These are phyloP conservation scores for Solidago caesia DNA, from an alignment of 129 eudicot genomes.

Conservation along the genomic window DNA sequence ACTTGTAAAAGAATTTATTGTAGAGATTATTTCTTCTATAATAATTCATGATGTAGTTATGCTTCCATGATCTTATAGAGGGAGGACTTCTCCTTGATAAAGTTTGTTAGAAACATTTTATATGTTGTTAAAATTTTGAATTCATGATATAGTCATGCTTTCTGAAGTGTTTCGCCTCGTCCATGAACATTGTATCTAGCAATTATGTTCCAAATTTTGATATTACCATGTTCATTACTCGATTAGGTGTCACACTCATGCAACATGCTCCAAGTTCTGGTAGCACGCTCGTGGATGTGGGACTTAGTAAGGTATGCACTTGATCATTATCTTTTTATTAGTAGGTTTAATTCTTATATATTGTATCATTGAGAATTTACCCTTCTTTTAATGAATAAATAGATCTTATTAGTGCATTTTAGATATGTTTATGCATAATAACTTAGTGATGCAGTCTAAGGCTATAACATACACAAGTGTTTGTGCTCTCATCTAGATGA, in stretches of 20 bases:
- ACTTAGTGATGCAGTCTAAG: constrained; percentile 13
- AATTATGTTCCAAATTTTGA: constrained; percentile 14
- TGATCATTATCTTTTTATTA: background rate
- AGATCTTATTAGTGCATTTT: constrained; percentile 16
- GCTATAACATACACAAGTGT: background rate
- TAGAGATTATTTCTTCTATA: background rate
- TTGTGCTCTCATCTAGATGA: too few species aligned
- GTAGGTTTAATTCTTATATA: constrained; percentile 16
- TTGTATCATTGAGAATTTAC: constrained; percentile 19
- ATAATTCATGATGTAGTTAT: background rate
- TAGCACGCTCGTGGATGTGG: constrained; percentile 83
- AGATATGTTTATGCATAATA: background rate
- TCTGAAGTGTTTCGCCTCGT: constrained; percentile 2
- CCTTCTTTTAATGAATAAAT: background rate
- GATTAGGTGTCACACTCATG: constrained; percentile 62
- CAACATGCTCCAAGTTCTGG: constrained; percentile 51
- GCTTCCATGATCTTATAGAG: constrained; percentile 18
- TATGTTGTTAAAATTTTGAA: background rate
- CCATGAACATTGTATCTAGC: background rate
- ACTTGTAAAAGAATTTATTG: background rate
- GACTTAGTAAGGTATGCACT: constrained; percentile 72
- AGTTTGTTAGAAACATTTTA: background rate
- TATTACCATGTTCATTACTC: constrained; percentile 12
- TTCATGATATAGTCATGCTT: background rate
- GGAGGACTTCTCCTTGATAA: constrained; percentile 13